Conservation (phyloP, 148 eudicot species). For the Amaranthus palmeri region DNA sequence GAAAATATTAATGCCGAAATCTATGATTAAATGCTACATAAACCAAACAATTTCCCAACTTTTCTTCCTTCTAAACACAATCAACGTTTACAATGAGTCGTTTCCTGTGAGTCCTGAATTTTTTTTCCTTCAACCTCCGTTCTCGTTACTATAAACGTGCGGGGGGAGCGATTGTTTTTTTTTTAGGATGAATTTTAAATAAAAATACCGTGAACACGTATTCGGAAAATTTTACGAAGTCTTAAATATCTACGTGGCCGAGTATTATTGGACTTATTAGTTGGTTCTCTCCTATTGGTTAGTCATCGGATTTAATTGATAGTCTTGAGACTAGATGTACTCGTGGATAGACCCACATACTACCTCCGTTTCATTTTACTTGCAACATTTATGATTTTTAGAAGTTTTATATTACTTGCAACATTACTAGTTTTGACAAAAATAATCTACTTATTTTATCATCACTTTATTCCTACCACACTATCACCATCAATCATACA, state of each 20-base stretch:
- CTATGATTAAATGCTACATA: neutral
- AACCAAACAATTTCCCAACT: neutral
- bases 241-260: constrained; percentile 1
- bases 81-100: too few species aligned
- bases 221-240: neutral
- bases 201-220: neutral
- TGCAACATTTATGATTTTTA: too few species aligned
- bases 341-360: too few species aligned
- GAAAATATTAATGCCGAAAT: neutral
- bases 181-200: neutral
- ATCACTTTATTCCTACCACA: too few species aligned
- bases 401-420: too few species aligned
- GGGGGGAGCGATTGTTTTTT: neutral
- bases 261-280: neutral
- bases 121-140: neutral
- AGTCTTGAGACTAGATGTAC: too few species aligned
- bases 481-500: too few species aligned
- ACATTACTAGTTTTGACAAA: too few species aligned
- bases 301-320: too few species aligned
- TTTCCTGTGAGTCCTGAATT: neutral
- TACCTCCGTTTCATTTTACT: too few species aligned
- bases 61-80: neutral
- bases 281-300: constrained; percentile 15
- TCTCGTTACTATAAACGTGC: neutral
- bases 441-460: too few species aligned